Base-by-base conservation (phyloP, 495 filamentous ascomycete species). In the Hypoxylon intermedium region DNA sequence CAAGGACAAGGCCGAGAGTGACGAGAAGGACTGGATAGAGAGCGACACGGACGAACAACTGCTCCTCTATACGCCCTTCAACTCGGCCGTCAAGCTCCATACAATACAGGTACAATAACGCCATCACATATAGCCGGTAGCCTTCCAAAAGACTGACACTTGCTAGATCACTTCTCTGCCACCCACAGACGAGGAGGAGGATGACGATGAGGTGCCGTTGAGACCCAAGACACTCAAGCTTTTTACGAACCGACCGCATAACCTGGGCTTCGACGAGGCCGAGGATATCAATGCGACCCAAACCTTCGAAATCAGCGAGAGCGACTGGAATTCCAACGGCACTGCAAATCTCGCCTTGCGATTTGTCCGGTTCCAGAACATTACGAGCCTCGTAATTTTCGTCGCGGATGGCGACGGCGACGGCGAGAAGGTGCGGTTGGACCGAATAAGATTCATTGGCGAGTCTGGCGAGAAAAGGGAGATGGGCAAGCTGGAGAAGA, bases 41-140 rank as follows among this genome's bases (percentile, higher is more conserved):
- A 97, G 91, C 69, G 95, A 97, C 69, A 96, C 93, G n/a, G 94
- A 98, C 71, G 92, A 97, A 77, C 95, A 98, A 80, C 73, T 98
- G 56, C 90, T 98, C 87, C 83, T 98, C 47, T 97, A 88, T 72
- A 78, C 96, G 42, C 94, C 94, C 6, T 97, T 98, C 74, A 87
- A 92, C 73, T 85, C 88, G 7, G 91, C 87, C 42, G 66, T 97
- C 54, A 98, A 98, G 80, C 82, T 97, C 23, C 93, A 97, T 71
- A 91, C 92, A 4, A 72, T 98, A 19, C 82, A 83, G 75, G 82
- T 83, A 73, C 12, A 58, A 38, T 26, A n/a, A 38, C 21, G 28
- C 33, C 9, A 18, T 30, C n/a, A 4, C 31, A 21, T 21, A 34
- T 18, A 28, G 9, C 28, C 23, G 47, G 34, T 41, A 66, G 60